phyloP scores from a whole-genome alignment of 345 rosid species.

The Noccaea bulbosa region DNA sequence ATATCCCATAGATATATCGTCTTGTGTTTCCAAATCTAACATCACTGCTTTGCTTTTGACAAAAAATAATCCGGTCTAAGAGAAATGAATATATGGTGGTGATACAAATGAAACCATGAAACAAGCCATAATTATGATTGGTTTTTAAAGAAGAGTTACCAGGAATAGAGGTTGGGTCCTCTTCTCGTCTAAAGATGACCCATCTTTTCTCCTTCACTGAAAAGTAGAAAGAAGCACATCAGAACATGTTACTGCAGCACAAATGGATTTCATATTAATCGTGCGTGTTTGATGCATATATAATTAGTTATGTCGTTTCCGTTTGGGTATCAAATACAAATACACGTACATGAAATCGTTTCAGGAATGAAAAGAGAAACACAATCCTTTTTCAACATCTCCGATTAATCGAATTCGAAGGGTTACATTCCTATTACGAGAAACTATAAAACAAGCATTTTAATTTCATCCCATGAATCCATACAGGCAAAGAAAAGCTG shows the following conservation, averaged over 20 bases:
- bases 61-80: constrained; percentile 12
- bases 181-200: constrained; percentile 81
- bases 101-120: constrained; percentile 9
- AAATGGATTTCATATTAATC: neutral
- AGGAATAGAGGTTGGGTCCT: constrained; percentile 85
- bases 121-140: neutral
- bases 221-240: constrained; percentile 32
- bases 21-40: constrained; percentile 2
- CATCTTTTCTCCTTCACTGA: constrained; percentile 97
- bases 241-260: constrained; percentile 30
- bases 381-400: neutral
- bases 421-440: neutral
- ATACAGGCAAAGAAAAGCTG: neutral
- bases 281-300: neutral
- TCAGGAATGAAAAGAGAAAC: constrained; percentile 1
- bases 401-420: neutral
- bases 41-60: too few species aligned
- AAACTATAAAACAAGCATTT: neutral
- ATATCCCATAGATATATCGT: neutral
- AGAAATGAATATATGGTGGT: neutral
- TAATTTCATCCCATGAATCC: neutral
- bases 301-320: neutral
- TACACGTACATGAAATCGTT: neutral
- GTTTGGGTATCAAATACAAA: neutral
- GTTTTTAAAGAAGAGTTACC: constrained; percentile 49